Evolutionary conservation across 371 early-diverging fungal genomes (phyloP).

Genomic region (Mucor ambiguus): DNA sequence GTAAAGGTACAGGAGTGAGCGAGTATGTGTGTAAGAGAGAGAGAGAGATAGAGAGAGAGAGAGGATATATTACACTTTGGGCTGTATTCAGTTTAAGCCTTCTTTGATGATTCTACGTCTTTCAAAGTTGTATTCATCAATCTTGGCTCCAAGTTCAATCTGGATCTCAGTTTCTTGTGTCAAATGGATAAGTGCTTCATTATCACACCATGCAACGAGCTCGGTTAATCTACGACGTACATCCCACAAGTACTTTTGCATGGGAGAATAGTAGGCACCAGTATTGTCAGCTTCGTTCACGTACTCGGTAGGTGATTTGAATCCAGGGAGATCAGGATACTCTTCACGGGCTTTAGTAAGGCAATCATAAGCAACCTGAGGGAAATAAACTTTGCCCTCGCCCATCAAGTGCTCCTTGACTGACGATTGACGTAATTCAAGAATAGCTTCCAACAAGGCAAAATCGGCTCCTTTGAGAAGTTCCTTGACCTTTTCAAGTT

Average conservation of each 20-base stretch:
- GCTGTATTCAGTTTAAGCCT: neutral
- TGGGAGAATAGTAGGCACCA: conserved; percentile 51
- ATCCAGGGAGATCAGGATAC: conserved; percentile 43
- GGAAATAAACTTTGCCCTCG: conserved; percentile 47
- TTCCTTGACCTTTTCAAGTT: conserved; percentile 33
- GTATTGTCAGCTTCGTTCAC: conserved; percentile 41
- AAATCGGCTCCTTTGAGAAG: conserved; percentile 35
- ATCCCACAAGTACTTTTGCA: conserved; percentile 54
- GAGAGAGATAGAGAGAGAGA: neutral
- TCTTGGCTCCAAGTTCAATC: conserved; percentile 19
- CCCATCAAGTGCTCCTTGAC: conserved; percentile 25
- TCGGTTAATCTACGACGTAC: conserved; percentile 29
- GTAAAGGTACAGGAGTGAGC: too few species aligned
- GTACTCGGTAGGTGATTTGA: conserved; percentile 40
- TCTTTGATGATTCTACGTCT: conserved; percentile 27
- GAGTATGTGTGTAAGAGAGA: too few species aligned
- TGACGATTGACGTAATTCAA: conserved; percentile 36
- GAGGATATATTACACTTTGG: neutral
- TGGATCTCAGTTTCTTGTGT: conserved; percentile 19
- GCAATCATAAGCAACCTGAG: conserved; percentile 42
- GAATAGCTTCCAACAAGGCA: conserved; percentile 44
- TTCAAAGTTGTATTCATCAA: conserved; percentile 24
- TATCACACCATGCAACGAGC: conserved; percentile 27
- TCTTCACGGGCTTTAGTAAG: conserved; percentile 41
- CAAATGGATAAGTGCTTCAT: conserved; percentile 14